Base-by-base conservation (phyloP, 768 basidiomycete genomes). In the Termitomyces sp. region DNA sequence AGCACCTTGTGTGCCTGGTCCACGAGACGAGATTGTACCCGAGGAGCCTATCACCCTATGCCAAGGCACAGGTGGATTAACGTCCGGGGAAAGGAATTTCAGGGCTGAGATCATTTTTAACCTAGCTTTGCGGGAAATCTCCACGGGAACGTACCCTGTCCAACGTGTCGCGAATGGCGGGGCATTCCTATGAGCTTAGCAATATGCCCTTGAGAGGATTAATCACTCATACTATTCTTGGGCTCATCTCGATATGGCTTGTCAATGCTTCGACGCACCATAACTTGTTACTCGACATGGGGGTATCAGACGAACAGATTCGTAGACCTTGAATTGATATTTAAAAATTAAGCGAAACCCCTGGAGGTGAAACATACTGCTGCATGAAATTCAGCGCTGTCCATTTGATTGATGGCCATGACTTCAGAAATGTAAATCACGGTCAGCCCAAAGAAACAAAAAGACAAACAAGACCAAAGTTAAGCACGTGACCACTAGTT, bases 181-280 rank as follows among this genome's bases (percentile, higher is more conserved):
- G 91, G 91, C 87, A 88, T 89, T 18, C 89, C 89, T 56, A 90
- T 79, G 26, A 93, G 75, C 65, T 86, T 91, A 7, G 91, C 89
- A 56, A 93, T 82, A 67, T 92, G 89, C 3, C 88, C 90, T 93
- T 63, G 38, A 30, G 30, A 56, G 55, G 44, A 47, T 36, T 6
- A 16, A 28, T 44, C 32, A 41, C 36, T 57, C 32, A 36, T 32
- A 32, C 18, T 33, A 32, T n/a, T 35, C 56, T 32, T 46, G 46
- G 47, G 23, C 43, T 32, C 16, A 16, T 20, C 14, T n/a, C n/a
- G 16, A n/a, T 43, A 32, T 54, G 26, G 12, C 18, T 43, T 30
- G 7, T 4, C 41, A 43, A 43, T 43, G 18, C 20, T n/a, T 40
- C 23, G 13, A 35, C 74, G 9, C 61, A 89, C 91, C 89, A 66